A percentile compares a stretch with the other conserved stretches of the same genome.
Conservation (phyloP, 805 yeast species). For the Yarrowia keelungensis region DNA sequence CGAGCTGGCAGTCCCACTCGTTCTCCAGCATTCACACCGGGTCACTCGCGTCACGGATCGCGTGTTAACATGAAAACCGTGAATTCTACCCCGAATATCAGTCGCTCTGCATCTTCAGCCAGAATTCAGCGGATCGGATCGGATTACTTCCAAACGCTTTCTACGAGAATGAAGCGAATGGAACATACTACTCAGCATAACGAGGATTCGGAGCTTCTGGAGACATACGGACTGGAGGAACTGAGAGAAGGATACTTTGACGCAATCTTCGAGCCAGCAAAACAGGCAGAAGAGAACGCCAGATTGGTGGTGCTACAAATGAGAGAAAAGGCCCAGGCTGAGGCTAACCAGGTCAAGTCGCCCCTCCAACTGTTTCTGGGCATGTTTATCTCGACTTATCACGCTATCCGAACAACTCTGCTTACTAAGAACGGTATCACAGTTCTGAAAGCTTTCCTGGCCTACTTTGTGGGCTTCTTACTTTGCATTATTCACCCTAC, state of each 20-base stretch:
- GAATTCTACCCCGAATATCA: conserved; percentile 14
- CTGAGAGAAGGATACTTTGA: conserved; percentile 59
- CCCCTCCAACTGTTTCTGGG: conserved; percentile 6
- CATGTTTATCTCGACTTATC: conserved; percentile 4
- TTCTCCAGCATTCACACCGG: conserved; percentile 16
- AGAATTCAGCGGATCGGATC: conserved; percentile 23
- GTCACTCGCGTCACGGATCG: conserved; percentile 32
- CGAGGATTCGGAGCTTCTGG: conserved; percentile 49
- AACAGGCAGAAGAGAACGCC: conserved; percentile 20
- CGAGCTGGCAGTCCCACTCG: conserved; percentile 25
- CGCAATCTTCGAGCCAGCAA: conserved; percentile 50
- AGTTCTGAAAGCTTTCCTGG: conserved; percentile 51
- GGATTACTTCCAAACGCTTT: conserved; percentile 32
- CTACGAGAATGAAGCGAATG: conserved; percentile 29
- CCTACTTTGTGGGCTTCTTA: conserved; percentile 53
- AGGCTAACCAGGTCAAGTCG: conserved; percentile 4
- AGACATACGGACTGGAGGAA: conserved; percentile 54
- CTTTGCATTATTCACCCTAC: conserved; percentile 53
- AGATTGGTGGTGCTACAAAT: conserved; percentile 6
- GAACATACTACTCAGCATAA: background rate
- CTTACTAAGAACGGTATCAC: conserved; percentile 21
- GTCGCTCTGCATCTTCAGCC: conserved; percentile 14
- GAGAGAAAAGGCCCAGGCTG: background rate
- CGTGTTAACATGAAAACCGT: conserved; percentile 11
- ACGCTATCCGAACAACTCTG: conserved; percentile 10